These are phyloP conservation scores for Trapa incisa DNA, from an alignment of 345 rosid genomes.

Conservation along the genomic window DNA sequence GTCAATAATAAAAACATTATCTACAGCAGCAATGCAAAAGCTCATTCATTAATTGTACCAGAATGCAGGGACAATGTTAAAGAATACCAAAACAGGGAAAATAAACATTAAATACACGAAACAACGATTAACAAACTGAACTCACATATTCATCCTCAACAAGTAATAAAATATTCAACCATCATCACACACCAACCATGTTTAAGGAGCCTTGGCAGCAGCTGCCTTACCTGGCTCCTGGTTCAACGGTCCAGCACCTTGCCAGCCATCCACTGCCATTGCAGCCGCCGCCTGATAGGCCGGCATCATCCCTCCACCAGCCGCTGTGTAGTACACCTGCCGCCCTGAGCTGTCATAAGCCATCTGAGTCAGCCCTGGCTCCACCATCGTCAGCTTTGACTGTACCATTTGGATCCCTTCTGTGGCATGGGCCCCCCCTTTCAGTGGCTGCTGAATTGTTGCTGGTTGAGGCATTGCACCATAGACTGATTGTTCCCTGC, in stretches of 20 bases:
- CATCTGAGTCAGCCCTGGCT: slow-evolving; percentile 27
- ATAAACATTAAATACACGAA: neutral
- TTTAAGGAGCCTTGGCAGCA: neutral
- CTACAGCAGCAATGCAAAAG: no score
- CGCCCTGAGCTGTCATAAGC: slow-evolving; percentile 41
- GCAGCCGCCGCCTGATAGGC: slow-evolving; percentile 20
- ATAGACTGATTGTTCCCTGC: slow-evolving; percentile 30
- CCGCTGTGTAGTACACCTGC: slow-evolving; percentile 31
- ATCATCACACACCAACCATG: neutral
- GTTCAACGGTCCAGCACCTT: slow-evolving; percentile 21
- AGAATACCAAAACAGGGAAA: neutral
- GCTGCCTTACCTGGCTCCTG: slow-evolving; percentile 17
- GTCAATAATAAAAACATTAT: neutral
- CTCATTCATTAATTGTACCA: neutral
- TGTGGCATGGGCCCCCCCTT: slow-evolving; percentile 10
- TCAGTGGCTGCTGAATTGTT: slow-evolving; percentile 15
- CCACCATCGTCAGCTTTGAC: slow-evolving; percentile 17
- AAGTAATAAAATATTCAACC: neutral
- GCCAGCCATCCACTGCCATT: slow-evolving; percentile 14
- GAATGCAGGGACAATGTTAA: neutral
- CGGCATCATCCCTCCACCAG: slow-evolving; percentile 11
- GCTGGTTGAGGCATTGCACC: slow-evolving; percentile 18
- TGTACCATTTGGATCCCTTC: slow-evolving; percentile 19
- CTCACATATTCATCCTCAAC: neutral
- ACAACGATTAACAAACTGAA: neutral